Percentiles rank a stretch among this genome's conserved stretches.
Evolutionary conservation across 1,139 yeast genomes (phyloP).

Genomic region (Insectozyma bohioensis): DNA sequence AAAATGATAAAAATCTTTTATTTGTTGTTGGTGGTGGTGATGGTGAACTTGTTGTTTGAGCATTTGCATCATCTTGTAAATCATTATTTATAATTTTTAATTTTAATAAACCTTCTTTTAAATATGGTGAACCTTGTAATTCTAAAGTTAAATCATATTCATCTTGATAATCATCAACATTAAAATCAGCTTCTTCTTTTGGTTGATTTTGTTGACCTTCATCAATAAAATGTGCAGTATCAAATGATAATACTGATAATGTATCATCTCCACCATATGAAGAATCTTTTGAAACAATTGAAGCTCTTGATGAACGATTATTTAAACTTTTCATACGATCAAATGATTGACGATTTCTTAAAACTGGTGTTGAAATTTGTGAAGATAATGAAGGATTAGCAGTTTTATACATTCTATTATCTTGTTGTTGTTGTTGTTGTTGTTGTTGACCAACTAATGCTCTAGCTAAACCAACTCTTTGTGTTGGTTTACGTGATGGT

Average conservation of each 20-base stretch:
- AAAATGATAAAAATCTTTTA: constrained; percentile 23
- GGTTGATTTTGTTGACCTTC: constrained; percentile 5
- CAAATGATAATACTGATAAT: constrained; percentile 38
- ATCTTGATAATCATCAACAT: constrained; percentile 48
- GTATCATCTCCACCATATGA: constrained; percentile 26
- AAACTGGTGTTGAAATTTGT: constrained; percentile 14
- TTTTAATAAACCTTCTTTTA: constrained; percentile 71
- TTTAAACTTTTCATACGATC: constrained; percentile 26
- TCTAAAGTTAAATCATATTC: constrained; percentile 60
- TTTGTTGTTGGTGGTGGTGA: constrained; percentile 20
- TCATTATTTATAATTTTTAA: constrained; percentile 47
- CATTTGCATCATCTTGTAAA: constrained; percentile 28
- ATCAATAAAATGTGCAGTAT: constrained; percentile 27
- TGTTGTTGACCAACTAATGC: constrained; percentile 27
- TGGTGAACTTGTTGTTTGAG: constrained; percentile 15
- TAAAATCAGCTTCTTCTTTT: constrained; percentile 31
- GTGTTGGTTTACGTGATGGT: constrained; percentile 5
- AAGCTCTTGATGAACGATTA: constrained; percentile 36
- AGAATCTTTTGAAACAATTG: constrained; percentile 35
- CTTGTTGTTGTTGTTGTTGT: constrained; percentile 4
- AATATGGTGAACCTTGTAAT: constrained; percentile 73
- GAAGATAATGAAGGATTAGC: constrained; percentile 24
- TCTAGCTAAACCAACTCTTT: constrained; percentile 44
- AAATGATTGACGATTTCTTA: constrained; percentile 31
- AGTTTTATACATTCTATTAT: constrained; percentile 20